Percentiles rank a stretch among this genome's conserved stretches.
Evolutionary conservation across 2,329 filamentous ascomycete genomes (phyloP).

Genomic region (Colletotrichum sp.): DNA sequence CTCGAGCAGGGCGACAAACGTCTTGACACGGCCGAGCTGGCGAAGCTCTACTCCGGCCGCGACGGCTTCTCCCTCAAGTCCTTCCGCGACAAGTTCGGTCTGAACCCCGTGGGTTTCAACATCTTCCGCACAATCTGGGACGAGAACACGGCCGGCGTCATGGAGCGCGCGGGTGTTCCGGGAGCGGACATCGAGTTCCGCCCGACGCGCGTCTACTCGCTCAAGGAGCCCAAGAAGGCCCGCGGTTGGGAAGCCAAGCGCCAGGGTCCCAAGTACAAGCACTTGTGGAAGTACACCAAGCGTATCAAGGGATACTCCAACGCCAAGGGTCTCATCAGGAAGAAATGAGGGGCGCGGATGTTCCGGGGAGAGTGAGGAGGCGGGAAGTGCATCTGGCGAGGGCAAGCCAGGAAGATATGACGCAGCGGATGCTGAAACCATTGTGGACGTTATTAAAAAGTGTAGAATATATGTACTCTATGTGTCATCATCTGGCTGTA

Average conservation of each 20-base stretch:
- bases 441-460: conserved; percentile 9
- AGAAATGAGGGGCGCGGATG: neutral
- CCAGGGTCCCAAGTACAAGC: conserved; percentile 68
- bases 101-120: conserved; percentile 80
- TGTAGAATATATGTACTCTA: conserved; percentile 25
- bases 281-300: conserved; percentile 70
- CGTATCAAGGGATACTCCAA: conserved; percentile 55
- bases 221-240: conserved; percentile 66
- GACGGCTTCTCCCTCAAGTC: conserved; percentile 74
- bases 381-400: neutral
- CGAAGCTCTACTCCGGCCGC: conserved; percentile 48
- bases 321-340: conserved; percentile 46
- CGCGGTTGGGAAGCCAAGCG: conserved; percentile 72
- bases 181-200: conserved; percentile 87
- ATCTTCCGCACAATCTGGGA: conserved; percentile 93
- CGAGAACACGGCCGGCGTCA: conserved; percentile 83
- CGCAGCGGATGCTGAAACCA: neutral
- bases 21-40: conserved; percentile 64
- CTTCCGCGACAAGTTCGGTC: conserved; percentile 72
- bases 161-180: conserved; percentile 77
- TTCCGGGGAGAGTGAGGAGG: neutral
- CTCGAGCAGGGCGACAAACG: conserved; percentile 74
- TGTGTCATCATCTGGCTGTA: conserved; percentile 23
- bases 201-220: conserved; percentile 74
- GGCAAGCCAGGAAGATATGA: neutral